Evolutionary conservation across 495 filamentous ascomycete species (phyloP).

Genomic region (Xylaria venustula): DNA sequence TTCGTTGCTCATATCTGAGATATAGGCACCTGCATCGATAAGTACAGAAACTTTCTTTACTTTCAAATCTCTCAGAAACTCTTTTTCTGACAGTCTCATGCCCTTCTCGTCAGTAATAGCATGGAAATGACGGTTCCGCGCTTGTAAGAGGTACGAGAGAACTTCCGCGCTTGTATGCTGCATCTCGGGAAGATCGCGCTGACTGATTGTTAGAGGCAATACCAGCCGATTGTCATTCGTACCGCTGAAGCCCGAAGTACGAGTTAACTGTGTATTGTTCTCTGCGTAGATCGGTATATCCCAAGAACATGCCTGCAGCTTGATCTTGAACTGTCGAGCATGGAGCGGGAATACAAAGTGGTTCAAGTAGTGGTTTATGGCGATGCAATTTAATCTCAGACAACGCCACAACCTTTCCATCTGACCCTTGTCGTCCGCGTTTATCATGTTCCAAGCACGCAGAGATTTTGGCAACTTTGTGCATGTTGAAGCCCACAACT

Average conservation of each 20-base stretch:
- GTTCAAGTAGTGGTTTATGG: conserved; percentile 54
- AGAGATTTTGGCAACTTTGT: conserved; percentile 40
- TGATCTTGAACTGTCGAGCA: conserved; percentile 52
- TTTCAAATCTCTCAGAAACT: conserved; percentile 33
- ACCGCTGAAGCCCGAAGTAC: conserved; percentile 56
- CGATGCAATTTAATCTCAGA: conserved; percentile 34
- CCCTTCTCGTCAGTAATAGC: conserved; percentile 29
- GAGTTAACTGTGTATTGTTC: conserved; percentile 7
- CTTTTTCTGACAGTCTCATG: conserved; percentile 33
- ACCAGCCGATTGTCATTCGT: conserved; percentile 52
- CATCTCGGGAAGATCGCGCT: conserved; percentile 47
- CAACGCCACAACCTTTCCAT: conserved; percentile 40
- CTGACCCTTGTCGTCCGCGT: conserved; percentile 49
- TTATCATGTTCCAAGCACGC: conserved; percentile 47
- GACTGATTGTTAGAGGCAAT: conserved; percentile 52
- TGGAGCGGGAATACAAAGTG: conserved; percentile 54
- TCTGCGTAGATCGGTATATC: conserved; percentile 44
- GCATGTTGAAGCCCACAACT: conserved; percentile 39
- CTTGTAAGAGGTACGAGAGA: conserved; percentile 47
- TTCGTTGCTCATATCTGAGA: conserved; percentile 46
- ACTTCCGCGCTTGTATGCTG: conserved; percentile 55
- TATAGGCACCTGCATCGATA: conserved; percentile 53
- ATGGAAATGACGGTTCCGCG: conserved; percentile 40
- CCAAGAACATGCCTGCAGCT: conserved; percentile 55
- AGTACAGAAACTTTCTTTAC: conserved; percentile 38